phyloP scores from a whole-genome alignment of 108 stramenopile species.

The Cyclotella sp. region DNA sequence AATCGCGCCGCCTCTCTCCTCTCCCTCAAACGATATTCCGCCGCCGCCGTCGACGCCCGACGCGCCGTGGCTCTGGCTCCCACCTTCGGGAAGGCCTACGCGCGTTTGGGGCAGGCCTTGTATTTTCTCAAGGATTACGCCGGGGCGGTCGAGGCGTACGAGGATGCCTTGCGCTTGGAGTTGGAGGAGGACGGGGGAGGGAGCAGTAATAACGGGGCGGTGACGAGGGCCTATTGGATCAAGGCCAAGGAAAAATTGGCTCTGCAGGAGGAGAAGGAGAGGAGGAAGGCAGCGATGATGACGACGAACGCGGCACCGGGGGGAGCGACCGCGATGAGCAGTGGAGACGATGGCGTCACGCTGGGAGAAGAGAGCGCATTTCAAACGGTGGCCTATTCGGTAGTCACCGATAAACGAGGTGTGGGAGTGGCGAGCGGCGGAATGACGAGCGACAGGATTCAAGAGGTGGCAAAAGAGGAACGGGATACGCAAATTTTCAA shows the following conservation, averaged over 20 bases:
- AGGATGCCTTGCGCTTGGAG: conserved; percentile 84
- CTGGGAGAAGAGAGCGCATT: conserved; percentile 61
- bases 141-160: conserved; percentile 87
- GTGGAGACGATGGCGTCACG: conserved; percentile 59
- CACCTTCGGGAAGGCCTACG: conserved; percentile 95
- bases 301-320: too few relatives aligned
- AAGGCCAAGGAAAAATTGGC: conserved; percentile 82
- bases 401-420: conserved; percentile 66
- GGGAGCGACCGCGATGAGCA: conserved; percentile 21
- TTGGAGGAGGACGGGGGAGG: conserved; percentile 54
- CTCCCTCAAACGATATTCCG: conserved; percentile 81
- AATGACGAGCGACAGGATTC: conserved; percentile 24
- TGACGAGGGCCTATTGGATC: conserved; percentile 82
- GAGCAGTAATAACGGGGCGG: conserved; percentile 54
- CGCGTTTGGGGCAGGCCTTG: conserved; percentile 84
- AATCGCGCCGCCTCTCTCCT: conserved; percentile 88
- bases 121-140: conserved; percentile 87
- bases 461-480: conserved; percentile 23
- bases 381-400: conserved; percentile 60
- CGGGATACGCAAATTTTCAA: conserved; percentile 3
- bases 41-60: conserved; percentile 83
- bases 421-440: conserved; percentile 46
- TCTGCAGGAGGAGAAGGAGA: conserved; percentile 65
- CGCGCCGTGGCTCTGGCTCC: conserved; percentile 87
- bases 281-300: conserved; percentile 18